A percentile compares a stretch with the other conserved stretches of the same genome.
These are phyloP conservation scores for Calonectria honghensis DNA, from an alignment of 2,329 filamentous ascomycete genomes.

Conservation along the genomic window DNA sequence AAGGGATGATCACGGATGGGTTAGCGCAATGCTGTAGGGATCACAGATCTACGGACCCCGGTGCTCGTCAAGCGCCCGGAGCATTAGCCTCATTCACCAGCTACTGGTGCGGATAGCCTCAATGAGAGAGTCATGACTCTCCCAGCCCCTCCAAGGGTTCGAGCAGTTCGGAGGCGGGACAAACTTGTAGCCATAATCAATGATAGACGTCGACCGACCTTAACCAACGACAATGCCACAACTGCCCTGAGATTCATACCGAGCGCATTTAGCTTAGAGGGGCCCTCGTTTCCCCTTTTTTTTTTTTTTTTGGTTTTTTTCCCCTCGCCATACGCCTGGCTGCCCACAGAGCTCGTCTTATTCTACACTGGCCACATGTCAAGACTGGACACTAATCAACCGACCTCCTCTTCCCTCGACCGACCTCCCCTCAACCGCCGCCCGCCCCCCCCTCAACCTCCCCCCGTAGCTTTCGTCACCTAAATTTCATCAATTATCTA, in stretches of 20 bases:
- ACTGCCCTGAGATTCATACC: not conserved
- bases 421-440: too few species aligned
- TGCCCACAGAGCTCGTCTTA: not conserved
- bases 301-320: not conserved
- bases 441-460: too few species aligned
- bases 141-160: slow-evolving; percentile 3
- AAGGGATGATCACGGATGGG: slow-evolving; percentile 27
- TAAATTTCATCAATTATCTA: too few species aligned
- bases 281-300: not conserved
- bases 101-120: slow-evolving; percentile 22
- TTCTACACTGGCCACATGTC: not conserved
- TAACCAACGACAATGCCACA: slow-evolving; percentile 8
- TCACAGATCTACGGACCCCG: slow-evolving; percentile 41
- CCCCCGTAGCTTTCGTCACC: too few species aligned
- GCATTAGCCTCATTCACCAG: slow-evolving; percentile 28
- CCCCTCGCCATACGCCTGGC: not conserved
- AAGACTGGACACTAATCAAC: not conserved
- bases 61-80: slow-evolving; percentile 12
- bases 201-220: not conserved
- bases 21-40: slow-evolving; percentile 12
- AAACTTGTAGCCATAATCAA: not conserved
- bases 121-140: not conserved
- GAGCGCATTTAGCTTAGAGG: not conserved
- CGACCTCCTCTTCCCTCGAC: too few species aligned
- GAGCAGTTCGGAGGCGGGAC: not conserved